Evolutionary conservation across 768 basidiomycete species (phyloP).

Genomic region (Lactarius akahatsu): DNA sequence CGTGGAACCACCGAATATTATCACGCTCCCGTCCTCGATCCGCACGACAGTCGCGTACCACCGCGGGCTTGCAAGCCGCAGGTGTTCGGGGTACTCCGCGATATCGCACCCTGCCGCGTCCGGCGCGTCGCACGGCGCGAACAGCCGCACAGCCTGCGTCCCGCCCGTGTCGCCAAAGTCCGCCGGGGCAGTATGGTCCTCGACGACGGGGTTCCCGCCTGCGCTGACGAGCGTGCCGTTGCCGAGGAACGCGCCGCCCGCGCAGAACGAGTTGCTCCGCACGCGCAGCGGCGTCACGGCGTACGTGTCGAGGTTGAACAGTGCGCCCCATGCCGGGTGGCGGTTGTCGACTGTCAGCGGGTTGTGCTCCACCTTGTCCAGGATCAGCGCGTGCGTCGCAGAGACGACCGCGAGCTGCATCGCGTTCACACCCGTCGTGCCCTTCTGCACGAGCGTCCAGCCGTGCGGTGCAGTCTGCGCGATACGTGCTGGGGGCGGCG

Average conservation of each 20-base stretch:
- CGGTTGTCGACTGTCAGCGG: slow-evolving; percentile 61
- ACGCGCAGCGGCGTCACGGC: slow-evolving; percentile 59
- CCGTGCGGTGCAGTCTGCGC: slow-evolving; percentile 16
- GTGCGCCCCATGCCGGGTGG: slow-evolving; percentile 78
- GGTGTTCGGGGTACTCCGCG: slow-evolving; percentile 58
- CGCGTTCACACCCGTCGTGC: slow-evolving; percentile 72
- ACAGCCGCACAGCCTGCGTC: slow-evolving; percentile 68
- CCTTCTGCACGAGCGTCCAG: slow-evolving; percentile 65
- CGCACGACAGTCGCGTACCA: slow-evolving; percentile 79
- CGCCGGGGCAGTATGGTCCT: slow-evolving; percentile 57
- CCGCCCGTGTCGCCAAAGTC: slow-evolving; percentile 79
- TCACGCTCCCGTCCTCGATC: slow-evolving; percentile 73
- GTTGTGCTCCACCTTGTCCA: slow-evolving; percentile 88
- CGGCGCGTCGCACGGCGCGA: slow-evolving; percentile 60
- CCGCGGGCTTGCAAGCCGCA: slow-evolving; percentile 74
- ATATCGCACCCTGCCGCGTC: slow-evolving; percentile 54
- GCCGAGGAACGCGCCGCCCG: slow-evolving; percentile 72
- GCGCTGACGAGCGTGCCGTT: slow-evolving; percentile 79
- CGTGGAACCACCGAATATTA: slow-evolving; percentile 79
- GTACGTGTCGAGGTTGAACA: slow-evolving; percentile 69
- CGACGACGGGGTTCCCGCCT: slow-evolving; percentile 79
- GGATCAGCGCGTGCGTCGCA: slow-evolving; percentile 61
- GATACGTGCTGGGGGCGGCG: slow-evolving; percentile 22
- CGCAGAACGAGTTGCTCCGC: slow-evolving; percentile 84
- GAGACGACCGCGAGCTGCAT: slow-evolving; percentile 78